These are phyloP conservation scores for Metarhizium rileyi DNA, from an alignment of 2,329 filamentous ascomycete genomes.

Conservation along the genomic window DNA sequence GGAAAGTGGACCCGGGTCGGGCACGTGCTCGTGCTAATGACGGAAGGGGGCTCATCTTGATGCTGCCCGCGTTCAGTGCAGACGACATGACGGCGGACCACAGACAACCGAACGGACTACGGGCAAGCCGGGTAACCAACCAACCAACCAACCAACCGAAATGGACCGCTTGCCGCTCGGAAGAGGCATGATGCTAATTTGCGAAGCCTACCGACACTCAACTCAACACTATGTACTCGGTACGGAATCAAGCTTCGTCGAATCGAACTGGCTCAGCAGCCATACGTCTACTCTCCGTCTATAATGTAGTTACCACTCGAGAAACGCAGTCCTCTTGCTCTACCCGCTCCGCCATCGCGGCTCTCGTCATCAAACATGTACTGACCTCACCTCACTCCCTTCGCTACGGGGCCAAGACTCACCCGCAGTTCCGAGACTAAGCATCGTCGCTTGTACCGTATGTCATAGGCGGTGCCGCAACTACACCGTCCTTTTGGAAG, in stretches of 20 bases:
- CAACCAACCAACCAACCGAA: no score
- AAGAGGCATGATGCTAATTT: background rate
- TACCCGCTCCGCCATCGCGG: no score
- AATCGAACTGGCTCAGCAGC: background rate
- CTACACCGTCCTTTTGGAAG: background rate
- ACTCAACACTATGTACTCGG: no score
- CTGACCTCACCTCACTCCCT: no score
- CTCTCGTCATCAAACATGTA: background rate
- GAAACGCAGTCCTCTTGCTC: no score
- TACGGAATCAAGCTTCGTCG: background rate
- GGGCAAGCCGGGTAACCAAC: no score
- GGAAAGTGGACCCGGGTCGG: conserved; percentile 12
- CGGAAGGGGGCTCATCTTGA: background rate
- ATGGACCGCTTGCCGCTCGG: no score
- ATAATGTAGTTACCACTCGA: no score
- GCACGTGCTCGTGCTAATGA: conserved; percentile 15
- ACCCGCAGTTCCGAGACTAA: background rate
- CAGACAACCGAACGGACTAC: no score
- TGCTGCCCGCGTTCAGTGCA: no score
- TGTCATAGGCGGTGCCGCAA: background rate
- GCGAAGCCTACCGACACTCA: background rate
- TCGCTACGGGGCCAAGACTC: background rate
- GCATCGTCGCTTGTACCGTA: background rate
- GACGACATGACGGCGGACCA: no score
- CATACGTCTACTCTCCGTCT: background rate